Conservation (phyloP, 2,329 filamentous ascomycete genomes). For the Colletotrichum brevisporum region DNA sequence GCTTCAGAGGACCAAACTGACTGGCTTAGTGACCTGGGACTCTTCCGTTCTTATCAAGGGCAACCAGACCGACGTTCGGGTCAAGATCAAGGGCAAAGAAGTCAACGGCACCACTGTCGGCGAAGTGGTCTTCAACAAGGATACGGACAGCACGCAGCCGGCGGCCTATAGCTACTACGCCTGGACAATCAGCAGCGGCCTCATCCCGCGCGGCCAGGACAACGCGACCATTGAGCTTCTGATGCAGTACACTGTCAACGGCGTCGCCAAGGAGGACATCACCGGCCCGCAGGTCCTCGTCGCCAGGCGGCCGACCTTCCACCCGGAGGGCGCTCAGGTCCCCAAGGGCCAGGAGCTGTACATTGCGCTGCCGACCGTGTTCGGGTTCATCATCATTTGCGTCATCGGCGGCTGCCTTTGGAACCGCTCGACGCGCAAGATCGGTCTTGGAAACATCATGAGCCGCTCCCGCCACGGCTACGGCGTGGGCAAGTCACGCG, state of each 20-base stretch:
- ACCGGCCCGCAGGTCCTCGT: slow-evolving; percentile 60
- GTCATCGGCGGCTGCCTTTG: slow-evolving; percentile 69
- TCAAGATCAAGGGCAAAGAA: slow-evolving; percentile 55
- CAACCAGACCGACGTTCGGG: slow-evolving; percentile 50
- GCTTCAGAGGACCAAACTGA: slow-evolving; percentile 12
- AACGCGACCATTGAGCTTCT: slow-evolving; percentile 49
- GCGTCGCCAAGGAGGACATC: slow-evolving; percentile 51
- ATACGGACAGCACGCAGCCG: slow-evolving; percentile 31
- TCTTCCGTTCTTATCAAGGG: slow-evolving; percentile 62
- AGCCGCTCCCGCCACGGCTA: slow-evolving; percentile 61
- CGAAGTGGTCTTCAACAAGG: slow-evolving; percentile 37
- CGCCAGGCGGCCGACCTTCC: slow-evolving; percentile 51
- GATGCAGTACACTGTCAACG: slow-evolving; percentile 51
- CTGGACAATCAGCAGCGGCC: slow-evolving; percentile 46
- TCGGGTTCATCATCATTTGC: slow-evolving; percentile 63
- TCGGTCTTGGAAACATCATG: slow-evolving; percentile 68
- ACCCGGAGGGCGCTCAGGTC: slow-evolving; percentile 48
- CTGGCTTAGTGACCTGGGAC: slow-evolving; percentile 69
- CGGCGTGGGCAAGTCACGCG: slow-evolving; percentile 56
- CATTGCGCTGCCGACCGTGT: slow-evolving; percentile 66
- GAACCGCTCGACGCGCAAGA: slow-evolving; percentile 65
- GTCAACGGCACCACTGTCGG: slow-evolving; percentile 54
- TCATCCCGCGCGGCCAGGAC: slow-evolving; percentile 39
- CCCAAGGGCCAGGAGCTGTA: slow-evolving; percentile 59
- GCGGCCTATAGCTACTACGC: slow-evolving; percentile 51